phyloP scores from a whole-genome alignment of 352 stramenopile genomes.

The Phytophthora lateralis region DNA sequence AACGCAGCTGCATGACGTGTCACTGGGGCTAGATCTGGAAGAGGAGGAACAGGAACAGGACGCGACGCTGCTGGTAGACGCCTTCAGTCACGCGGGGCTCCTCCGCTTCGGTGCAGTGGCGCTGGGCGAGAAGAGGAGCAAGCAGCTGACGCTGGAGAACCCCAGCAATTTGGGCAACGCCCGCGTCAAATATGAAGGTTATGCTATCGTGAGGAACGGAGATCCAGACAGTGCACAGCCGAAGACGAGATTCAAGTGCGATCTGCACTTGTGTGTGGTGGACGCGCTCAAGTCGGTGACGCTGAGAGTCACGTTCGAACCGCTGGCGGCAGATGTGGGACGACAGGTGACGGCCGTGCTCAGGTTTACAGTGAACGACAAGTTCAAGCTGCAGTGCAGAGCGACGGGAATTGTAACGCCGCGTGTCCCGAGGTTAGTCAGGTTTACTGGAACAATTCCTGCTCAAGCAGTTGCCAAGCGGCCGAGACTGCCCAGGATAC shows the following conservation, averaged over 20 bases:
- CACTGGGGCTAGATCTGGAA: conserved; percentile 2
- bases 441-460: conserved; percentile 12
- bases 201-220: conserved; percentile 36
- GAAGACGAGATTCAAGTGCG: conserved; percentile 66
- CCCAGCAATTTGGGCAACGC: conserved; percentile 60
- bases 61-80: conserved; percentile 52
- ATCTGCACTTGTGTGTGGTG: conserved; percentile 76
- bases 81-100: conserved; percentile 40
- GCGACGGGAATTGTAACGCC: conserved; percentile 37
- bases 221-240: conserved; percentile 9
- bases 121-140: conserved; percentile 49
- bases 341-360: conserved; percentile 48
- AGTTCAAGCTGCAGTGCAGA: conserved; percentile 56
- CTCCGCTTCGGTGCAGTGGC: conserved; percentile 63
- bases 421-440: conserved; percentile 29
- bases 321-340: conserved; percentile 43
- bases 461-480: conserved; percentile 2
- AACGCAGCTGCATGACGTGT: conserved; percentile 15
- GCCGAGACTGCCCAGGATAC: conserved; percentile 7
- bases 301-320: conserved; percentile 72
- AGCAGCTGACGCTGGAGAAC: conserved; percentile 63
- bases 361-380: conserved; percentile 73
- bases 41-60: conserved; percentile 3
- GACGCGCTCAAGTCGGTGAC: conserved; percentile 53
- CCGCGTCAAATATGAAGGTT: conserved; percentile 75